phyloP scores from a whole-genome alignment of 2,329 filamentous ascomycete species.

The Pseudogymnoascus sp. region DNA sequence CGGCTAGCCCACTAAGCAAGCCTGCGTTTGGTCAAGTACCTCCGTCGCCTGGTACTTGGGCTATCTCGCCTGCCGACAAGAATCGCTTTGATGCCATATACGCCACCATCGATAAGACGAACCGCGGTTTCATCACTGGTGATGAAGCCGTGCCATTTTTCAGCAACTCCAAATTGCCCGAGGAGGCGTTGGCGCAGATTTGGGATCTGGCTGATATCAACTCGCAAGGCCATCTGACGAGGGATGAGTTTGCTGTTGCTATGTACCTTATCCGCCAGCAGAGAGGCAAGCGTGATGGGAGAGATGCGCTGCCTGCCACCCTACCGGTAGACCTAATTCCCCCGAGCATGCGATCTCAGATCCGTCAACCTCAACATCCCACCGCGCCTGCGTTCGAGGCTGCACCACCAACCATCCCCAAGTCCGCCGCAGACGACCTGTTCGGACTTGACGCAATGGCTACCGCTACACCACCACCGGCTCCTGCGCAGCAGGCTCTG shows the following conservation, averaged over 20 bases:
- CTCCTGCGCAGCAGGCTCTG: constrained; percentile 52
- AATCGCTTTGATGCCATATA: constrained; percentile 81
- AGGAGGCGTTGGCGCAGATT: constrained; percentile 84
- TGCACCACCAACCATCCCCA: constrained; percentile 43
- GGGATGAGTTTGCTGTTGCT: constrained; percentile 91
- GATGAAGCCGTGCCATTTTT: constrained; percentile 94
- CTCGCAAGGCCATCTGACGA: constrained; percentile 74
- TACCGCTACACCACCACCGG: constrained; percentile 37
- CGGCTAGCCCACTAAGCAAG: constrained; percentile 49
- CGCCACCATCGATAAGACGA: constrained; percentile 69
- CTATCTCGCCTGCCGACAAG: constrained; percentile 77
- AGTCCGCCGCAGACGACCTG: constrained; percentile 84
- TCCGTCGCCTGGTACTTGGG: constrained; percentile 52
- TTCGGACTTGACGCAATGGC: constrained; percentile 79
- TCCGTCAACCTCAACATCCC: constrained; percentile 37
- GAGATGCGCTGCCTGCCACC: constrained; percentile 58
- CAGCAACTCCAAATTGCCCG: constrained; percentile 80
- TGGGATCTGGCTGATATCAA: constrained; percentile 97
- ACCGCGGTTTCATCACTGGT: constrained; percentile 77
- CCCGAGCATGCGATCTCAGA: constrained; percentile 68
- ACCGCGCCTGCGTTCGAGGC: constrained; percentile 37
- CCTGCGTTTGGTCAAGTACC: constrained; percentile 35
- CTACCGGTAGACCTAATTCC: constrained; percentile 77
- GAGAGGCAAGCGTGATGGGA: constrained; percentile 58
- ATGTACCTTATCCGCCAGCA: constrained; percentile 96